Percentiles rank a stretch among this genome's conserved stretches.
phyloP scores from a whole-genome alignment of 2,329 filamentous ascomycete genomes.

The Aciculosporium take region DNA sequence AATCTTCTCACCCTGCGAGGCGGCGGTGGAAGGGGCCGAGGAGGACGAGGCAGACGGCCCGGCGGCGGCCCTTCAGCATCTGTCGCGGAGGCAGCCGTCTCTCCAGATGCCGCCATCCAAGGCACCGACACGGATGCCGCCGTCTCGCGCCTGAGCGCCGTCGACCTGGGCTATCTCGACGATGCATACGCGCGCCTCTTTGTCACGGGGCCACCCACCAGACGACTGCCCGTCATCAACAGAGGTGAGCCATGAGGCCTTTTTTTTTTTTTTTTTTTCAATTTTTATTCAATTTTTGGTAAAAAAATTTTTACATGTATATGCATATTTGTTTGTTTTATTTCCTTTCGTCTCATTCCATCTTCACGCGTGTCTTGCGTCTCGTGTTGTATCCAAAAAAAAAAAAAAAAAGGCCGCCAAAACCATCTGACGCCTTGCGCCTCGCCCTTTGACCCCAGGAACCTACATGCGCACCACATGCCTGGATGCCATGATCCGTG shows the following conservation, averaged over 20 bases:
- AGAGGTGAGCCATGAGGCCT: conserved; percentile 66
- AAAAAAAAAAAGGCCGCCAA: too few relatives aligned
- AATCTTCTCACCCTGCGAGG: conserved; percentile 50
- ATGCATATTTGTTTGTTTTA: too few relatives aligned
- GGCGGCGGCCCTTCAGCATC: conserved; percentile 19
- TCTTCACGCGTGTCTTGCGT: neutral
- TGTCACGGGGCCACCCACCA: conserved; percentile 40
- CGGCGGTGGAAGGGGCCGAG: conserved; percentile 22
- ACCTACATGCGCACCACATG: conserved; percentile 85
- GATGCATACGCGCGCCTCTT: conserved; percentile 68
- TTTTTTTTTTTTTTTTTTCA: too few relatives aligned
- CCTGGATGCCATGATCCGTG: conserved; percentile 61
- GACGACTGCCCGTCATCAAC: conserved; percentile 84
- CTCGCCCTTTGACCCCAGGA: conserved; percentile 33
- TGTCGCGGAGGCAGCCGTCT: conserved; percentile 17
- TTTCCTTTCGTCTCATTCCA: too few relatives aligned
- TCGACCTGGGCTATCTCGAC: conserved; percentile 68
- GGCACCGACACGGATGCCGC: conserved; percentile 86
- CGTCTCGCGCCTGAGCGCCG: conserved; percentile 76
- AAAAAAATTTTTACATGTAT: too few relatives aligned
- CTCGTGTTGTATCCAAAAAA: too few relatives aligned
- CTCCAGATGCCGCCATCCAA: conserved; percentile 65
- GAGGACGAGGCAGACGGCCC: conserved; percentile 24
- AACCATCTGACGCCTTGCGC: neutral
- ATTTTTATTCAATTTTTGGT: too few relatives aligned